A percentile compares a stretch with the other conserved stretches of the same genome.
Conservation (phyloP, 1,284 basidiomycete genomes). For the Microbotryum silenes-acaulis region DNA sequence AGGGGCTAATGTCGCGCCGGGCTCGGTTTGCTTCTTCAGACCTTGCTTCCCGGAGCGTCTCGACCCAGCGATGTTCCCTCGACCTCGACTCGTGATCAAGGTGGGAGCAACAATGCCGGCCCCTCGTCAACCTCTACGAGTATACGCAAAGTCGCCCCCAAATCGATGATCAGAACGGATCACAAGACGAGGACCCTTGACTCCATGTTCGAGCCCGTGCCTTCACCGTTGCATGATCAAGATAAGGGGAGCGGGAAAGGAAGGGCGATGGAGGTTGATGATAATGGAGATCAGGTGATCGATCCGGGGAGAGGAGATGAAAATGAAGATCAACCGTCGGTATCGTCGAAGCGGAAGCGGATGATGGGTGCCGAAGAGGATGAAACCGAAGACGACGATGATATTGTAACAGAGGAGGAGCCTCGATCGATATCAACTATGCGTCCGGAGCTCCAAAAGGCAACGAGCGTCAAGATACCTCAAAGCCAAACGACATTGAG, state of each 20-base stretch:
- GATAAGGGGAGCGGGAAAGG: conserved; percentile 1
- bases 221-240: conserved; percentile 4
- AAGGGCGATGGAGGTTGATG: conserved; percentile 2
- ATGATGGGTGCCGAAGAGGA: conserved; percentile 30
- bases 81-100: no score
- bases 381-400: conserved; percentile 13
- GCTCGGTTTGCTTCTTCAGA: conserved; percentile 32
- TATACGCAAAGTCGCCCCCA: conserved; percentile 49
- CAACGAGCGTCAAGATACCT: conserved; percentile 48
- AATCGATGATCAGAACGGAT: conserved; percentile 89
- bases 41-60: conserved; percentile 41
- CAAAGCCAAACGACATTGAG: conserved; percentile 72
- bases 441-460: not conserved
- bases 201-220: conserved; percentile 61
- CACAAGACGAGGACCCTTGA: conserved; percentile 80
- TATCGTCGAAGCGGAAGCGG: conserved; percentile 1
- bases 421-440: no score
- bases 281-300: conserved; percentile 14
- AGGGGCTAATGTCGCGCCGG: not conserved
- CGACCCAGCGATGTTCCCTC: conserved; percentile 15
- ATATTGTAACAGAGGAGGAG: conserved; percentile 2
- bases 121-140: not conserved
- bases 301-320: conserved; percentile 32
- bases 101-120: conserved; percentile 1
- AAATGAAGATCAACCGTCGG: conserved; percentile 28